These are phyloP conservation scores for Trametes punicea DNA, from an alignment of 768 basidiomycete genomes.

Conservation along the genomic window DNA sequence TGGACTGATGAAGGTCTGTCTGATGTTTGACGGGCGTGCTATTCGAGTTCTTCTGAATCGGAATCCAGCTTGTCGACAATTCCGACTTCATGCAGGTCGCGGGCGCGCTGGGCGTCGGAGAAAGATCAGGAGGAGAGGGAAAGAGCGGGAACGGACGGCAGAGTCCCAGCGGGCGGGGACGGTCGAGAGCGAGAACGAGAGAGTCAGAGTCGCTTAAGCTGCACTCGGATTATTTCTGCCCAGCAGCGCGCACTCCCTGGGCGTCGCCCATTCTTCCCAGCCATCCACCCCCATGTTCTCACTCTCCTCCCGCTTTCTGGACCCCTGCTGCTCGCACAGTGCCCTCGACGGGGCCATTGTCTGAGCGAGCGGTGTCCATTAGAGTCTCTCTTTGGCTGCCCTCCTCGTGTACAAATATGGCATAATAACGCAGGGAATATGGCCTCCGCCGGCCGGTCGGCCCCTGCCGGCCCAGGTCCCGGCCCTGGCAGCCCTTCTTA, in stretches of 20 bases:
- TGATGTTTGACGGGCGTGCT: conserved; percentile 19
- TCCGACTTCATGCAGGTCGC: conserved; percentile 21
- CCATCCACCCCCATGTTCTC: conserved; percentile 11
- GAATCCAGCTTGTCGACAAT: conserved; percentile 18
- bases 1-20: conserved; percentile 24
- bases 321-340: background rate
- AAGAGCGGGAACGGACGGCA: background rate
- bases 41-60: conserved; percentile 19
- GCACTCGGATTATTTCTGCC: background rate
- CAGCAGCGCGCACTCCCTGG: background rate
- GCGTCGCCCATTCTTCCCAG: background rate
- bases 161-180: conserved; percentile 1
- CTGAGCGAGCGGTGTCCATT: background rate
- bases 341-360: background rate
- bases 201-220: background rate
- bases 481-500: background rate
- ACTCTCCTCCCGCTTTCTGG: background rate
- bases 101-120: conserved; percentile 2
- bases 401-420: conserved; percentile 9
- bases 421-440: conserved; percentile 1
- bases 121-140: conserved; percentile 5
- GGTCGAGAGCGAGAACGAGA: conserved; percentile 7
- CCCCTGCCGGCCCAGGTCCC: conserved; percentile 5
- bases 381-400: background rate
- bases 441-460: background rate